Base-by-base conservation (phyloP, 1,139 yeast genomes). In the Geotrichum citri-aurantii region DNA sequence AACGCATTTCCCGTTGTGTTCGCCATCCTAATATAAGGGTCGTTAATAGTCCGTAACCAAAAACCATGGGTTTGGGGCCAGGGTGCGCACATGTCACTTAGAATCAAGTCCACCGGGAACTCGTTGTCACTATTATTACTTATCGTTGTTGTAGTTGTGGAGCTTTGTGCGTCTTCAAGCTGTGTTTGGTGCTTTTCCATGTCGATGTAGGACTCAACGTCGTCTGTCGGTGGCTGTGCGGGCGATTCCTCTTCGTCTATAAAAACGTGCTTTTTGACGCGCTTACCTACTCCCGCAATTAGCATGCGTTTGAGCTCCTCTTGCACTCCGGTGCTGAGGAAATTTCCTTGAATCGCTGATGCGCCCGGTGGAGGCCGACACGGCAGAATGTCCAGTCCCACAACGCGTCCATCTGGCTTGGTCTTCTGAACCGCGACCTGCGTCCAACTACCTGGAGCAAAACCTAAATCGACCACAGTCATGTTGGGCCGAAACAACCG, bases 401-500 rank as follows among this genome's bases (percentile, higher is more conserved):
- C 72, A 1, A 93, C 81, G 52, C 81, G 79, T 17, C 97, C 92
- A 24, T 76, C 75, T 2, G 81, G 77, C 17, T 77, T 71, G 12
- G 88, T 80, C 49, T 81, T 73, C 51, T 81, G 83, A 6, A 81
- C 81, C 0, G 96, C 86, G 37, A 88, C 95, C 65, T 85, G 89
- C 12, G 92, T 80, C 99, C 99, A 93, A 42, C 96, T 92, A 0
- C 99, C 99, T 0, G 99, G 99, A 0, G 96, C 96, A 70, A 81
- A 93, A 0, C 99, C 99, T 55, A 93, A 76, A 73, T 93, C 99
- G 3, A 93, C 83, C 0, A 93, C 86, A 58, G 86, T 83, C 65
- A 75, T 77, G 10, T 78, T 77, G 7, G 80, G 77, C 58, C 74
- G 74, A 70, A 93, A 84, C 2, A 93, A 63, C 31, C 76, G 74